Conservation (phyloP, 2,329 filamentous ascomycete genomes). For the Pestalotiopsis sp. region DNA sequence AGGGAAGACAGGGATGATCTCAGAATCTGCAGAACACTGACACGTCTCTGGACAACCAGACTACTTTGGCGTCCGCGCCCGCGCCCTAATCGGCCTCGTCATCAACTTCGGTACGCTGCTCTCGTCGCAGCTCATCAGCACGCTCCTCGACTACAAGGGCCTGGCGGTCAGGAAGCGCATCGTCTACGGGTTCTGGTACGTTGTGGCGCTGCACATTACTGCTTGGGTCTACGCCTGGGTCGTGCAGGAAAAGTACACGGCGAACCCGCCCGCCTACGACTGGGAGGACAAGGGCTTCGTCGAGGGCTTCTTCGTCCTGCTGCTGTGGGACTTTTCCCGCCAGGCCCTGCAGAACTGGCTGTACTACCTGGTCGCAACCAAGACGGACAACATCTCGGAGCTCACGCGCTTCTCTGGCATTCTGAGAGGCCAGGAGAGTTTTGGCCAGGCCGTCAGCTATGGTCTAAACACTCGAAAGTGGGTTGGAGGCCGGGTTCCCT, state of each 20-base stretch:
- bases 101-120: conserved; percentile 67
- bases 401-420: conserved; percentile 41
- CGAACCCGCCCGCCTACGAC: conserved; percentile 59
- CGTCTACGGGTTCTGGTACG: conserved; percentile 43
- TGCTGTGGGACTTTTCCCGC: conserved; percentile 59
- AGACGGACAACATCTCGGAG: conserved; percentile 57
- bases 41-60: conserved; percentile 25
- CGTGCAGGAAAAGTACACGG: conserved; percentile 50
- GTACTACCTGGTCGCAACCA: conserved; percentile 55
- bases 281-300: conserved; percentile 67
- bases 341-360: conserved; percentile 57
- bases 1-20: too few relatives aligned
- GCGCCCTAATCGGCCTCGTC: conserved; percentile 70
- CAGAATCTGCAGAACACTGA: too few relatives aligned
- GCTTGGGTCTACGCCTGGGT: conserved; percentile 55
- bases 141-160: conserved; percentile 19
- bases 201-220: conserved; percentile 42
- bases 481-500: conserved; percentile 37
- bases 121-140: conserved; percentile 56
- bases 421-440: conserved; percentile 41
- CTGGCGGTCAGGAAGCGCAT: conserved; percentile 40
- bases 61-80: conserved; percentile 70
- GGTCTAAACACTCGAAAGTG: conserved; percentile 39
- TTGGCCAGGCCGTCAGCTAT: conserved; percentile 38
- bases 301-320: conserved; percentile 63